Percentiles rank a stretch among this genome's conserved stretches.
Evolutionary conservation across 2,329 filamentous ascomycete genomes (phyloP).

Genomic region (Penicillium sp.): DNA sequence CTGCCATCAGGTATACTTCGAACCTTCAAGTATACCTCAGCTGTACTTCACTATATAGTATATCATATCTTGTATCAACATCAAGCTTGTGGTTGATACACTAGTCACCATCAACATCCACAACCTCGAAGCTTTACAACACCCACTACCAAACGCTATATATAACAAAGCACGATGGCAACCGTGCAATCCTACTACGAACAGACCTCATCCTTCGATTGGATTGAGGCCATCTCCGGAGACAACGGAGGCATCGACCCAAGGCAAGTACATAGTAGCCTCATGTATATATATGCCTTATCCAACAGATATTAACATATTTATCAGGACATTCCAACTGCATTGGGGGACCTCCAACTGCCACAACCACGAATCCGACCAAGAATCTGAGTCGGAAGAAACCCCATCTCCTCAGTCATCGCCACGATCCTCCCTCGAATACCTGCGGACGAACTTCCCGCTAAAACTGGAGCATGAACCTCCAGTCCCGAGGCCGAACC

Average conservation of each 20-base stretch:
- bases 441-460: neutral
- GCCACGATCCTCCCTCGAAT: neutral
- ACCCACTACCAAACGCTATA: neutral
- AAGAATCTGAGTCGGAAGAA: neutral
- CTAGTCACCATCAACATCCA: neutral
- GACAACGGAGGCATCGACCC: neutral
- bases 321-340: constrained; percentile 1
- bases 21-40: neutral
- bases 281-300: neutral
- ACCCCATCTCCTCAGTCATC: neutral
- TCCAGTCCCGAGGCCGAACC: constrained; percentile 2
- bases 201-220: neutral
- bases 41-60: neutral
- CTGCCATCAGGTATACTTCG: neutral
- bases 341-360: neutral
- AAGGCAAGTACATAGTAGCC: neutral
- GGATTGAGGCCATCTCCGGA: neutral
- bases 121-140: neutral
- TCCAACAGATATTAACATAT: neutral
- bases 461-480: constrained; percentile 10
- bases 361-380: neutral
- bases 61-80: neutral
- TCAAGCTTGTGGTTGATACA: neutral
- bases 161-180: constrained; percentile 2
- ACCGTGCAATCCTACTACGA: neutral